Evolutionary conservation across 345 rosid genomes (phyloP), one percentile per base, ranked within the genome.

Genomic region (Nasturtium officinale): DNA sequence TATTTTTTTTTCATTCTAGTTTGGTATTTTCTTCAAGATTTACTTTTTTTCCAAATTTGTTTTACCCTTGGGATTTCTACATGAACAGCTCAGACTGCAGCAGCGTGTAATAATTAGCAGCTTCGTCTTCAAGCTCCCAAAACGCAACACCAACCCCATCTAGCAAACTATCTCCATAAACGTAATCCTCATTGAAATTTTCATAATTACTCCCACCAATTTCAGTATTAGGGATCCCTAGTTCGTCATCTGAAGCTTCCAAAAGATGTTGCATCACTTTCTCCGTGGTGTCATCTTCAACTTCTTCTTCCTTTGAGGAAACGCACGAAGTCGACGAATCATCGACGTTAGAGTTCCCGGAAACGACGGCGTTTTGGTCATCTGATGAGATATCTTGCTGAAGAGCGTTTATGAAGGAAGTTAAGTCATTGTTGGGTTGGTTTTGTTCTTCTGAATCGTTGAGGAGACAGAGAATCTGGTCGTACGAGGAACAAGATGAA

Each of bases 191-290:
- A 17, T 56, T 63, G 48, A 21, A 11, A 12, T 21, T 55, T 11
- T 76, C 80, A 15, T 69, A 83, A 37, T 4, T 73, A 25, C 38
- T 77, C 6, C 20, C 83, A 6, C 28, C 72, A 11, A 26, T 77
- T 17, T 77, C 84, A 6, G 69, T 78, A 54, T 71, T 83, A 18
- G 96, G 96, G 32, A 91, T 87, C 47, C 97, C 97, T 10, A 91
- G 90, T 79, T 91, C 97, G 43, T 91, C 97, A 55, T 89, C 97
- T 0, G 96, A 87, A 3, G 96, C 97, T 80, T 91, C 90, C 4
- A 89, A 86, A 33, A 89, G 84, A 73, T 81, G 96, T 62, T 87
- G 86, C 29, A 91, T 91, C 6, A 91, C 91, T 20, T 79, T 74
- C 72, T 85, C 87, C 12, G 76, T 74, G 28, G 81, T 86, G 1